phyloP scores from a whole-genome alignment of 2,329 filamentous ascomycete genomes.

The Aspergillus candidus region DNA sequence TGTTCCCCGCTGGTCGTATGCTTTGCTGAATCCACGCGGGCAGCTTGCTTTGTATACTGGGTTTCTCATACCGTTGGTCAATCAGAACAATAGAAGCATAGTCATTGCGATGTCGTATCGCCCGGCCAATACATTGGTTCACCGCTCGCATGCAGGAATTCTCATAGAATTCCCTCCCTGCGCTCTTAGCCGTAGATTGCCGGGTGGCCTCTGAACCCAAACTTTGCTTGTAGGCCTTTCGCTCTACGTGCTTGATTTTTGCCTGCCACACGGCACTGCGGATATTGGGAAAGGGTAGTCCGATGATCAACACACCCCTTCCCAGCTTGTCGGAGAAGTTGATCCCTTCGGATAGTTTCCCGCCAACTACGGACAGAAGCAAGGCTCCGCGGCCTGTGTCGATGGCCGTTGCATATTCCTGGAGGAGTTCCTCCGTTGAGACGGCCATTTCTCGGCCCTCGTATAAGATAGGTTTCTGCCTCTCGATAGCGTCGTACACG shows the following conservation, averaged over 20 bases:
- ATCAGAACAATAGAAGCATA: constrained; percentile 86
- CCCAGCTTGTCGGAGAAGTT: constrained; percentile 93
- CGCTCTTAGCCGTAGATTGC: constrained; percentile 36
- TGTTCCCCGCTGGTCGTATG: constrained; percentile 37
- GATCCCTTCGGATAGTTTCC: constrained; percentile 94
- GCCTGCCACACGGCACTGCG: constrained; percentile 88
- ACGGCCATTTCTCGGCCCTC: constrained; percentile 41
- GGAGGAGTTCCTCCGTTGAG: constrained; percentile 62
- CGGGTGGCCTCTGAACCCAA: constrained; percentile 23
- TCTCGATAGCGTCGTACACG: constrained; percentile 26
- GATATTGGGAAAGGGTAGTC: constrained; percentile 87
- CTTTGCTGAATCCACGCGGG: constrained; percentile 82
- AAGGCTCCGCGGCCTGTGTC: constrained; percentile 61
- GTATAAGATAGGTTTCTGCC: constrained; percentile 47
- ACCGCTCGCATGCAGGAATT: constrained; percentile 95
- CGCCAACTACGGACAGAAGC: constrained; percentile 84
- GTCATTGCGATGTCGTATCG: constrained; percentile 80
- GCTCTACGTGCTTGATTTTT: constrained; percentile 79
- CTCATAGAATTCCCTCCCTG: constrained; percentile 77
- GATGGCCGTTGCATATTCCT: constrained; percentile 66
- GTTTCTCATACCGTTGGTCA: constrained; percentile 70
- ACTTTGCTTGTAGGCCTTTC: constrained; percentile 40
- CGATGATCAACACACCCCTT: constrained; percentile 83
- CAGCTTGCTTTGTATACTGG: constrained; percentile 69
- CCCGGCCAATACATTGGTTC: constrained; percentile 91